These are phyloP conservation scores for Pseudopithomyces maydicus DNA, from an alignment of 2,329 filamentous ascomycete species.

Conservation along the genomic window DNA sequence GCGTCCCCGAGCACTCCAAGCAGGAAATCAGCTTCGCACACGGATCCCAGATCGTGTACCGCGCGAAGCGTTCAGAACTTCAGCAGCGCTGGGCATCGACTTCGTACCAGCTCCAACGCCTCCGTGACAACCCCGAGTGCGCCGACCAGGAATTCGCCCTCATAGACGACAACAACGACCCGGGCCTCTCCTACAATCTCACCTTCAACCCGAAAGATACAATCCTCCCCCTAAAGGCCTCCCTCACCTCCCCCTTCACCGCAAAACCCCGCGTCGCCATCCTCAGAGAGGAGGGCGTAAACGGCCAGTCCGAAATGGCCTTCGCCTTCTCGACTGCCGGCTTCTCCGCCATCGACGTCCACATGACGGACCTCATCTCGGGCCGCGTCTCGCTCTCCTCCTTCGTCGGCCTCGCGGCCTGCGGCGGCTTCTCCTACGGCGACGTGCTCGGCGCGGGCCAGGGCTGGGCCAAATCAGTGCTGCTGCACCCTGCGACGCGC, in stretches of 20 bases:
- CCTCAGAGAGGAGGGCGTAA: conserved; percentile 92
- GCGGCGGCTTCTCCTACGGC: conserved; percentile 95
- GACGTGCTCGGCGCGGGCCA: conserved; percentile 92
- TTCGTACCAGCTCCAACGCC: conserved; percentile 87
- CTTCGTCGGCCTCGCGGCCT: conserved; percentile 90
- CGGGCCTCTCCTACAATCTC: conserved; percentile 83
- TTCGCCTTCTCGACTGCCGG: conserved; percentile 92
- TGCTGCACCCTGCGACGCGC: conserved; percentile 78
- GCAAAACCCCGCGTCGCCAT: conserved; percentile 82
- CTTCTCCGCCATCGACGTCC: conserved; percentile 89
- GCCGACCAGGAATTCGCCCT: conserved; percentile 82
- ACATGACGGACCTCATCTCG: conserved; percentile 91
- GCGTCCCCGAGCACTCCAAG: conserved; percentile 69
- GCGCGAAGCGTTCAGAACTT: conserved; percentile 71
- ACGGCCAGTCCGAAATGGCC: conserved; percentile 96
- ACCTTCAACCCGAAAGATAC: conserved; percentile 80
- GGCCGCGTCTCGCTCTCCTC: conserved; percentile 77
- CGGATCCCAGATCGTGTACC: conserved; percentile 70
- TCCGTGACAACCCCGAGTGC: conserved; percentile 85
- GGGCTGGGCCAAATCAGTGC: conserved; percentile 93
- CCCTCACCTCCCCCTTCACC: conserved; percentile 64
- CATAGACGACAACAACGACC: conserved; percentile 75
- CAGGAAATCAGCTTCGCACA: conserved; percentile 80
- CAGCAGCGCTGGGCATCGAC: conserved; percentile 90
- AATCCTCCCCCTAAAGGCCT: conserved; percentile 70